These are phyloP conservation scores for Strigomonas culicis DNA, from an alignment of 208 protist genomes.

Conservation along the genomic window DNA sequence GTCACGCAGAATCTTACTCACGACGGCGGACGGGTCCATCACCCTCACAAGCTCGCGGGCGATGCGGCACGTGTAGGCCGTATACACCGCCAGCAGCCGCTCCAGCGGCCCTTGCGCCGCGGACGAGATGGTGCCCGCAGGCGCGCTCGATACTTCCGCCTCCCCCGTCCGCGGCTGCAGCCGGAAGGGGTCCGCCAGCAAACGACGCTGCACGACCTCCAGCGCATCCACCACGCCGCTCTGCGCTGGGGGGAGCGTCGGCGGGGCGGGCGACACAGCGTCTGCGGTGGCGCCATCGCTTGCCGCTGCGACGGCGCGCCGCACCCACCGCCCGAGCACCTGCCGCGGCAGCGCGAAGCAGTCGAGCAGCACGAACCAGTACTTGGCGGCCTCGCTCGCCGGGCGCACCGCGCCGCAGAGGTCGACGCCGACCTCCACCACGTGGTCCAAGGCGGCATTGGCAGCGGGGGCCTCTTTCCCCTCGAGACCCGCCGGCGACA, in stretches of 20 bases:
- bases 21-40: conserved; percentile 43
- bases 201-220: background rate
- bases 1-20: conserved; percentile 46
- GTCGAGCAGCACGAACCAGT: conserved; percentile 66
- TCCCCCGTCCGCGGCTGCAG: too few relatives aligned
- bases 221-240: background rate
- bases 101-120: conserved; percentile 22
- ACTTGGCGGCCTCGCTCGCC: conserved; percentile 5
- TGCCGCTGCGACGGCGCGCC: too few relatives aligned
- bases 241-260: background rate
- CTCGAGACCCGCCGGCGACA: too few relatives aligned
- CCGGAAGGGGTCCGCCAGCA: background rate
- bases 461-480: background rate
- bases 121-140: too few relatives aligned
- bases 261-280: background rate
- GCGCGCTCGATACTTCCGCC: too few relatives aligned
- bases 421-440: background rate
- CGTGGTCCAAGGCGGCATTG: background rate
- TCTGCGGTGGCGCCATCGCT: background rate
- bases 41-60: conserved; percentile 47
- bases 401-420: background rate
- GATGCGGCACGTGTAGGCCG: conserved; percentile 42
- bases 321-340: conserved; percentile 18
- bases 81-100: conserved; percentile 49
- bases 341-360: conserved; percentile 51